Base-by-base conservation (phyloP, 345 rosid genomes). In the Rhizophora mangle region DNA sequence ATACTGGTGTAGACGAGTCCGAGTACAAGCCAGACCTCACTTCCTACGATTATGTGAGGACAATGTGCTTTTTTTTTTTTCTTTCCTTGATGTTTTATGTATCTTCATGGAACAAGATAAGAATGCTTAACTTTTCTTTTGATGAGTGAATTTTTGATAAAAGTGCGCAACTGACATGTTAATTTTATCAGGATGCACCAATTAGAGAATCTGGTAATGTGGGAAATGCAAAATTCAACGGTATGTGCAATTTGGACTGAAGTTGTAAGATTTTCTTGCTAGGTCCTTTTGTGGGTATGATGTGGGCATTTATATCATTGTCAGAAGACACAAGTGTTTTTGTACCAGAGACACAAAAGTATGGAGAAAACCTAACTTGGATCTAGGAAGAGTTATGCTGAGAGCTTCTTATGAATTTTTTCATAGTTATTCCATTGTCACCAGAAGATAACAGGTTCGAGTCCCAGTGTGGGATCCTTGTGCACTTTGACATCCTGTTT, bases 11-110 rank as follows among this genome's bases (percentile, higher is more conserved):
- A 1, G 77, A 73, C 47, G 86, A 85, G 74, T 82, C 77, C 51
- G 91, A 87, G 77, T 94, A 89, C 82, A 87, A 94, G 77, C 86
- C 98, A 36, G 98, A 94, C 79, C 82, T 94, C 63, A 94, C 98
- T 68, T 91, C 97, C 66, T 94, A 94, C 79, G 98, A 94, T 79
- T 94, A 94, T 81, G 98, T 91, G 69, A 72, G 88, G 36, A 4
- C 22, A 43, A 43, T 31, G 3, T 70, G 73, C 29, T 21, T 58
- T 64, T 4, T 31, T 71, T 62, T 6, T 21, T 51, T n/a, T 10
- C 11, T 52, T 71, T 62, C 2, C 11, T 59, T 19, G 11, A 52
- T 46, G 21, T 30, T 43, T 32, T 37, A n/a, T 22, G 21, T 73
- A 55, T 46, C 57, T 34, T 66, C 58, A n/a, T 63, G 16, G 20